A percentile compares a stretch with the other conserved stretches of the same genome.
Evolutionary conservation across 805 yeast genomes (phyloP).

Genomic region (Candida odintsovae): DNA sequence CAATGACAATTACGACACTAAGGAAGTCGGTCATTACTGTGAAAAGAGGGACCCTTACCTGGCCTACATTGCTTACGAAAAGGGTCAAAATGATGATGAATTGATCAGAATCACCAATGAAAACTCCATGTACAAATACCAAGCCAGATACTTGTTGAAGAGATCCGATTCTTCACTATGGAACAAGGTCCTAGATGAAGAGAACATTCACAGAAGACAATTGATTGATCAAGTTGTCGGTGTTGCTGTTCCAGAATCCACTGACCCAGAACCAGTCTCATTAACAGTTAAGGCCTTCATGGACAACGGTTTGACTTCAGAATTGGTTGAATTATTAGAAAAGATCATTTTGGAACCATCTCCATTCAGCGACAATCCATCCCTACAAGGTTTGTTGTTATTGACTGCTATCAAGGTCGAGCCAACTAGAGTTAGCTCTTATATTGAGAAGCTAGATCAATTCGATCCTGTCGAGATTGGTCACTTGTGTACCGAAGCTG

Average conservation of each 20-base stretch:
- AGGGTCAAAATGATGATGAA: slow-evolving; percentile 89
- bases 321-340: slow-evolving; percentile 89
- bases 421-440: slow-evolving; percentile 72
- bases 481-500: slow-evolving; percentile 82
- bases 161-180: slow-evolving; percentile 86
- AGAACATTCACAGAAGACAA: slow-evolving; percentile 83
- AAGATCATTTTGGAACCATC: slow-evolving; percentile 96
- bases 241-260: slow-evolving; percentile 91
- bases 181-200: slow-evolving; percentile 69
- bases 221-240: slow-evolving; percentile 92
- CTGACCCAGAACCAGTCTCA: slow-evolving; percentile 90
- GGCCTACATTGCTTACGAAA: slow-evolving; percentile 96
- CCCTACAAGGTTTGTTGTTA: slow-evolving; percentile 86
- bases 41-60: slow-evolving; percentile 98
- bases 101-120: slow-evolving; percentile 90
- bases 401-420: slow-evolving; percentile 96
- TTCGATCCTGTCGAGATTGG: slow-evolving; percentile 94
- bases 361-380: slow-evolving; percentile 92
- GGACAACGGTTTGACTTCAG: slow-evolving; percentile 90
- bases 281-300: slow-evolving; percentile 92
- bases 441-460: slow-evolving; percentile 84
- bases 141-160: slow-evolving; percentile 89
- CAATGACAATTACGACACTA: slow-evolving; percentile 84
- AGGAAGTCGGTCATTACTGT: slow-evolving; percentile 95
- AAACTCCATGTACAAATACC: slow-evolving; percentile 96